A percentile compares a stretch with the other conserved stretches of the same genome.
These are phyloP conservation scores for Brassica nigra DNA, from an alignment of 345 rosid genomes.

Conservation along the genomic window DNA sequence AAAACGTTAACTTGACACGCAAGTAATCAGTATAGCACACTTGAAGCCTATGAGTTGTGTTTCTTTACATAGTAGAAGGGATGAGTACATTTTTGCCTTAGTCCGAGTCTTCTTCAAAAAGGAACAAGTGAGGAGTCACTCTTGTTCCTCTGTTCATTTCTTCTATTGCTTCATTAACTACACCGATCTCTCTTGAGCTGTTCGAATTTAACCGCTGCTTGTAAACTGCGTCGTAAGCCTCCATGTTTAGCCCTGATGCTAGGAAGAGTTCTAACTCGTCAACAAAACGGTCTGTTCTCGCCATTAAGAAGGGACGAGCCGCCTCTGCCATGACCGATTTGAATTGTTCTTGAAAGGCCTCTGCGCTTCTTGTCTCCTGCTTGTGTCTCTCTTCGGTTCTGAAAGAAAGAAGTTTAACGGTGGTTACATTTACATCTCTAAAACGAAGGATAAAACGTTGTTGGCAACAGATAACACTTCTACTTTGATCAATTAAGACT, in stretches of 20 bases:
- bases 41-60: background rate
- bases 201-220: constrained; percentile 50
- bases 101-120: constrained; percentile 59
- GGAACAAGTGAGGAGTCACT: constrained; percentile 49
- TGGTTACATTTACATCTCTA: background rate
- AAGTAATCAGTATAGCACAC: too few relatives aligned
- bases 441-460: background rate
- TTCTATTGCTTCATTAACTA: constrained; percentile 25
- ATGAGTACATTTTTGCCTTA: constrained; percentile 23
- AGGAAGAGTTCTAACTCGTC: constrained; percentile 71
- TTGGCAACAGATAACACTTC: background rate
- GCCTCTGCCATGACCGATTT: constrained; percentile 53
- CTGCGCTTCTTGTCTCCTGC: constrained; percentile 39
- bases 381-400: constrained; percentile 44
- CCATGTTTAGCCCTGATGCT: constrained; percentile 66
- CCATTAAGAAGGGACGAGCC: constrained; percentile 64
- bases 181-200: constrained; percentile 29
- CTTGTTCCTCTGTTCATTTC: constrained; percentile 30
- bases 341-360: constrained; percentile 54
- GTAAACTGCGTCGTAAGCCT: constrained; percentile 74
- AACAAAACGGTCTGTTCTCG: constrained; percentile 65
- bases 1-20: background rate
- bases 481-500: background rate
- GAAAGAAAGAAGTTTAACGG: background rate
- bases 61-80: background rate